Percentiles rank a stretch among this genome's conserved stretches.
Conservation (phyloP, 768 basidiomycete genomes). For the Kwoniella botswanensis region DNA sequence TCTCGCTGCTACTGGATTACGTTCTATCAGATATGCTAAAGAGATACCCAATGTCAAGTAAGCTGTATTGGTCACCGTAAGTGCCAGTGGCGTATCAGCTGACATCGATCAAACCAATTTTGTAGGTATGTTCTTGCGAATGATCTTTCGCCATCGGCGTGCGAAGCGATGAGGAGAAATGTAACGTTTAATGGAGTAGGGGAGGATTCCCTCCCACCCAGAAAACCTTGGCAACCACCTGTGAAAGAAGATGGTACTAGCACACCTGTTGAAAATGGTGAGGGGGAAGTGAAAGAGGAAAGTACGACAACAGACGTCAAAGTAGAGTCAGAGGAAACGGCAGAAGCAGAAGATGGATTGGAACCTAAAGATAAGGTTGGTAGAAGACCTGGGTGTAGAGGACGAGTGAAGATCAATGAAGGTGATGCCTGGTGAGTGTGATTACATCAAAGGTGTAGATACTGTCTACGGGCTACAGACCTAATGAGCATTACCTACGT, state of each 20-base stretch:
- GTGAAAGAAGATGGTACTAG: background rate
- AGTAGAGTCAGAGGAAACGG: conserved; percentile 1
- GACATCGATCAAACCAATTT: background rate
- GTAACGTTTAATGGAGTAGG: conserved; percentile 76
- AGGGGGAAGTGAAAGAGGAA: conserved; percentile 18
- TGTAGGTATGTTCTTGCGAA: conserved; percentile 89
- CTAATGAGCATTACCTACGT: too few relatives aligned
- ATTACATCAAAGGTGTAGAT: too few relatives aligned
- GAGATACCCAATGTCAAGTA: conserved; percentile 91
- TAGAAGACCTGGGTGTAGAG: conserved; percentile 51
- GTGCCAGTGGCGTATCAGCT: too few relatives aligned
- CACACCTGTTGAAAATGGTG: conserved; percentile 9
- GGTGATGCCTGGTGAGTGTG: conserved; percentile 85
- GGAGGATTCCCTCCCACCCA: conserved; percentile 4
- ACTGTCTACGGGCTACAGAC: too few relatives aligned
- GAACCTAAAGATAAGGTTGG: conserved; percentile 32
- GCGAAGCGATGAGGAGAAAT: conserved; percentile 83
- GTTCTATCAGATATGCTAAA: conserved; percentile 95
- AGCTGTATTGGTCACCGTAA: too few relatives aligned
- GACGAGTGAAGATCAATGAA: conserved; percentile 80
- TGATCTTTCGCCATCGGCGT: conserved; percentile 82
- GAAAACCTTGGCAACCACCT: conserved; percentile 9
- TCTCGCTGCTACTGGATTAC: conserved; percentile 91
- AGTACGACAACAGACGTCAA: background rate
- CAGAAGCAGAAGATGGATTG: conserved; percentile 15